phyloP scores from a whole-genome alignment of 208 protist species.

The Trypanosoma rangeli region DNA sequence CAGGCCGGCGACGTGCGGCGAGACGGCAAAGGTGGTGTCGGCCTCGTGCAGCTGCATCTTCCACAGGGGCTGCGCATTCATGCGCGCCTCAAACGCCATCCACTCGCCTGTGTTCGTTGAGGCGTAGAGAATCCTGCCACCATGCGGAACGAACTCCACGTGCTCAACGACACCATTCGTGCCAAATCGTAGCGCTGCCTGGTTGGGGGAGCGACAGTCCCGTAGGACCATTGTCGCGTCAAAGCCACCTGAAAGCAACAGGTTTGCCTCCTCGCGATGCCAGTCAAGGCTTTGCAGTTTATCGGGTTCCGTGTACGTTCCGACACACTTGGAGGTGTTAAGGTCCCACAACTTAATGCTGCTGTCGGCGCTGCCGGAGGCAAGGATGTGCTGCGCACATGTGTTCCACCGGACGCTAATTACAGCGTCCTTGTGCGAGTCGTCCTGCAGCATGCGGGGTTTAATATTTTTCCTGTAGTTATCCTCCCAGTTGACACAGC shows the following conservation, averaged over 20 bases:
- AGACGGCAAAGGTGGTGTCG: constrained; percentile 79
- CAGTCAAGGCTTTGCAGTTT: constrained; percentile 93
- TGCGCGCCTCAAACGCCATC: constrained; percentile 76
- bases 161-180: constrained; percentile 65
- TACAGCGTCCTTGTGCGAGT: constrained; percentile 95
- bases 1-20: constrained; percentile 70
- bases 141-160: constrained; percentile 58
- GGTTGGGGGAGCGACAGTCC: constrained; percentile 75
- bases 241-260: constrained; percentile 88
- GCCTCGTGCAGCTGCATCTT: constrained; percentile 60
- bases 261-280: constrained; percentile 81
- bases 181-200: constrained; percentile 57
- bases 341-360: constrained; percentile 98
- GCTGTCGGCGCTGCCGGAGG: constrained; percentile 93
- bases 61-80: constrained; percentile 51
- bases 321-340: constrained; percentile 69
- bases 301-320: constrained; percentile 90
- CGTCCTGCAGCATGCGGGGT: constrained; percentile 45
- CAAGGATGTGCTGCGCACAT: constrained; percentile 90
- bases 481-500: constrained; percentile 54
- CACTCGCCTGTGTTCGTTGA: constrained; percentile 67
- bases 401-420: constrained; percentile 94
- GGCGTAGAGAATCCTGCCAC: constrained; percentile 31
- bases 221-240: constrained; percentile 70
- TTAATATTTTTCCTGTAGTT: constrained; percentile 83